phyloP scores from a whole-genome alignment of 2,329 filamentous ascomycete species.

The Penicillium polonicum region DNA sequence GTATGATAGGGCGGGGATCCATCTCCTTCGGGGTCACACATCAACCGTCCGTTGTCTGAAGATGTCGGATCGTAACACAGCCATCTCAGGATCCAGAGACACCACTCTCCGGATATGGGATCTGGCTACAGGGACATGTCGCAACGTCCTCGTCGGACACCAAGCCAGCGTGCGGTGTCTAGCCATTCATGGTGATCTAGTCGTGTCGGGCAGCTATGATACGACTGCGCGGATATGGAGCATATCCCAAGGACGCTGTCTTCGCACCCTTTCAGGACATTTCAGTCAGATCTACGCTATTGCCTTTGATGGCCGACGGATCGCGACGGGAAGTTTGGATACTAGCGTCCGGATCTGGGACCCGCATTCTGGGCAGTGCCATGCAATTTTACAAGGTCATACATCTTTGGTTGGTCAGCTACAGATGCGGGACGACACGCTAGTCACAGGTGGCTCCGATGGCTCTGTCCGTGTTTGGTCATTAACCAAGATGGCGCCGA shows the following conservation, averaged over 20 bases:
- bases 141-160: constrained; percentile 88
- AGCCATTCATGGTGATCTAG: constrained; percentile 92
- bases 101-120: constrained; percentile 96
- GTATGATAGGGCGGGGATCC: constrained; percentile 62
- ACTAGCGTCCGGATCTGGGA: constrained; percentile 98
- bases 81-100: constrained; percentile 93
- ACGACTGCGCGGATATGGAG: constrained; percentile 97
- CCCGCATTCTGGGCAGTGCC: constrained; percentile 78
- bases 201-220: constrained; percentile 98
- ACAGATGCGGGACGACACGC: constrained; percentile 89
- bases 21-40: constrained; percentile 88
- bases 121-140: constrained; percentile 80
- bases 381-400: constrained; percentile 92
- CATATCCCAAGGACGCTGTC: constrained; percentile 89
- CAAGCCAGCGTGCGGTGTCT: constrained; percentile 93
- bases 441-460: constrained; percentile 94
- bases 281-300: constrained; percentile 99
- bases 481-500: constrained; percentile 81
- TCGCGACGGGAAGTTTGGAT: constrained; percentile 93
- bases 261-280: constrained; percentile 86
- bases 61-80: constrained; percentile 91
- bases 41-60: constrained; percentile 96
- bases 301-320: constrained; percentile 88
- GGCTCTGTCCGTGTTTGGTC: constrained; percentile 97
- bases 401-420: constrained; percentile 95